A percentile compares a stretch with the other conserved stretches of the same genome.
Conservation (phyloP, 1,284 basidiomycete genomes). For the Testicularia cyperi region DNA sequence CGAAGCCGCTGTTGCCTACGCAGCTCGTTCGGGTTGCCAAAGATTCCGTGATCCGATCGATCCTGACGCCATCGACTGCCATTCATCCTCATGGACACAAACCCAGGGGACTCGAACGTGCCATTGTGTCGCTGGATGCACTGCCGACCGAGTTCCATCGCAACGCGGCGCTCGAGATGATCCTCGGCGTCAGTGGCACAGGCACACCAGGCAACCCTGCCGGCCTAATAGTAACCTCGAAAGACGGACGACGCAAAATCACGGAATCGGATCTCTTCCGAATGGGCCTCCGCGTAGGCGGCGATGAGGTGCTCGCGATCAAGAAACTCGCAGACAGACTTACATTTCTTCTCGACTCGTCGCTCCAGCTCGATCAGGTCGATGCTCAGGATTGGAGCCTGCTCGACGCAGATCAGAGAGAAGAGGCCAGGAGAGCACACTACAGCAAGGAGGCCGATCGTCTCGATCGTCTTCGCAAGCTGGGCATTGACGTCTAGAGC, state of each 20-base stretch:
- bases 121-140: constrained; percentile 48
- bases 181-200: constrained; percentile 47
- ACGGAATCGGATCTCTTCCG: constrained; percentile 57
- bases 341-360: constrained; percentile 31
- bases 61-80: constrained; percentile 33
- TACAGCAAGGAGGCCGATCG: constrained; percentile 39
- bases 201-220: constrained; percentile 16
- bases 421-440: constrained; percentile 28
- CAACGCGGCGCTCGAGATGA: constrained; percentile 54
- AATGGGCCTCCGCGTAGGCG: constrained; percentile 51
- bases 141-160: constrained; percentile 52
- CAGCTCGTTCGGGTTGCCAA: constrained; percentile 49
- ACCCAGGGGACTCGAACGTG: constrained; percentile 34
- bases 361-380: constrained; percentile 32
- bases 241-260: constrained; percentile 34
- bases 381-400: constrained; percentile 25
- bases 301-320: constrained; percentile 45
- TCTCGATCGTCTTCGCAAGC: constrained; percentile 31
- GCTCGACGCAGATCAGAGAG: constrained; percentile 15
- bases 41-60: constrained; percentile 41
- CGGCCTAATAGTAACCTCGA: constrained; percentile 7
- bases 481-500: constrained; percentile 42
- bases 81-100: constrained; percentile 40
- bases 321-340: constrained; percentile 51
- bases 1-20: constrained; percentile 47